These are phyloP conservation scores for Kappamyces sp. DNA, from an alignment of 192 early-diverging fungal species.

Conservation along the genomic window DNA sequence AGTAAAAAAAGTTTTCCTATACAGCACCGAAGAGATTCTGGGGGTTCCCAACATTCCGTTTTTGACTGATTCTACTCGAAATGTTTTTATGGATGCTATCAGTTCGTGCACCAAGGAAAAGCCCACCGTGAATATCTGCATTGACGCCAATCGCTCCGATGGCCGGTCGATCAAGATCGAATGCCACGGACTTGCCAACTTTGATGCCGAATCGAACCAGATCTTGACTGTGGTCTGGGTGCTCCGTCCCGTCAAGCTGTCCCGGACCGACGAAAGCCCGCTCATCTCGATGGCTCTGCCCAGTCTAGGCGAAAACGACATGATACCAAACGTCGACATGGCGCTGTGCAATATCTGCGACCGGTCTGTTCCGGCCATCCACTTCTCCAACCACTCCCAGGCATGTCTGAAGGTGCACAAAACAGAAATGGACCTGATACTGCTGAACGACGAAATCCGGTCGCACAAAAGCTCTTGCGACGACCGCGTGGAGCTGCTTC, in stretches of 20 bases:
- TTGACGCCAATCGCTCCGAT: slow-evolving; percentile 45
- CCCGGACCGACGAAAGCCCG: slow-evolving; percentile 41
- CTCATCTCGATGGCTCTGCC: neutral
- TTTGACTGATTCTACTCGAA: neutral
- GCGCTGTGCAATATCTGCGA: slow-evolving; percentile 79
- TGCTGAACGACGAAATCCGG: slow-evolving; percentile 65
- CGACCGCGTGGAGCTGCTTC: slow-evolving; percentile 28
- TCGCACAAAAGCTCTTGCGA: slow-evolving; percentile 47
- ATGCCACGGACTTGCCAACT: slow-evolving; percentile 80
- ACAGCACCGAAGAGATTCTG: slow-evolving; percentile 27
- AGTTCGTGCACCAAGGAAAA: slow-evolving; percentile 36
- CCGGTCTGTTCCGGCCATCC: slow-evolving; percentile 55
- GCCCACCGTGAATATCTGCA: slow-evolving; percentile 62
- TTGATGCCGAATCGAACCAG: slow-evolving; percentile 57
- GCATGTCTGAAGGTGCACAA: slow-evolving; percentile 69
- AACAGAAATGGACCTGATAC: slow-evolving; percentile 66
- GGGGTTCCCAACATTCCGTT: slow-evolving; percentile 10
- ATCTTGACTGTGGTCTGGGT: slow-evolving; percentile 76
- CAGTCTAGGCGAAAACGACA: neutral
- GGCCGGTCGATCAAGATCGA: slow-evolving; percentile 63
- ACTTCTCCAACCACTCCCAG: slow-evolving; percentile 70
- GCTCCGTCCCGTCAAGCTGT: slow-evolving; percentile 52
- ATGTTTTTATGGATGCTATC: slow-evolving; percentile 1
- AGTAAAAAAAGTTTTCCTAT: slow-evolving; percentile 64
- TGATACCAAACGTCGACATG: slow-evolving; percentile 28